phyloP scores from a whole-genome alignment of 345 rosid genomes.

The Eucalyptus sideroxylon region DNA sequence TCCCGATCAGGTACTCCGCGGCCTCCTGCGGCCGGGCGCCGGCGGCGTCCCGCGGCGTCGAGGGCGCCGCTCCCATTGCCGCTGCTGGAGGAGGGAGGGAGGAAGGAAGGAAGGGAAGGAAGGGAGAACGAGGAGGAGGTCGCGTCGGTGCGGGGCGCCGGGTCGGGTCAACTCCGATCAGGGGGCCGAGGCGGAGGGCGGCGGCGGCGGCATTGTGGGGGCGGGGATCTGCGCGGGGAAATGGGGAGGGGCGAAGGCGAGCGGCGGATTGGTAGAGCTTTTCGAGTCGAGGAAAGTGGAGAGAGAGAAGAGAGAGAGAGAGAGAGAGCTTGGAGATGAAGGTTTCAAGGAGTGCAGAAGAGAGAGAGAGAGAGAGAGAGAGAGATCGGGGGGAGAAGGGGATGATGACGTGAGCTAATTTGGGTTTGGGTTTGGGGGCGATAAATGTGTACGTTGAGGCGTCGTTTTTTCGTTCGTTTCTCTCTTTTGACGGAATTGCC shows the following conservation, averaged over 20 bases:
- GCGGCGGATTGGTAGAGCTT: not conserved
- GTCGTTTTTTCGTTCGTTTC: not conserved
- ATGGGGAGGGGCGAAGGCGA: not conserved
- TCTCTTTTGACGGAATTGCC: not conserved
- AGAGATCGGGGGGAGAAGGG: not conserved
- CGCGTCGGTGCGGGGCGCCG: not conserved
- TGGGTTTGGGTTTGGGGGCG: not conserved
- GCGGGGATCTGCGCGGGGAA: not conserved
- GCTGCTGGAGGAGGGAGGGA: not conserved
- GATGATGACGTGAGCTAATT: not conserved
- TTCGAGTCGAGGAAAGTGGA: not conserved
- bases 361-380: not conserved
- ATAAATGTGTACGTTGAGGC: not conserved
- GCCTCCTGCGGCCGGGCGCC: constrained; percentile 21
- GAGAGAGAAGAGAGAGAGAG: not conserved
- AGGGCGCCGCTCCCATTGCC: constrained; percentile 80
- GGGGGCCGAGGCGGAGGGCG: not conserved
- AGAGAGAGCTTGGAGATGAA: not conserved
- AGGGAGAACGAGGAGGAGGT: not conserved
- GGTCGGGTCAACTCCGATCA: not conserved
- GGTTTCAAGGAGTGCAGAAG: not conserved
- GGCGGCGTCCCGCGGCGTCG: constrained; percentile 50
- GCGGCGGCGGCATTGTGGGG: not conserved
- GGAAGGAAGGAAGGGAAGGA: not conserved
- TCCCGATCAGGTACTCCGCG: constrained; percentile 60